Percentiles rank a stretch among this genome's conserved stretches.
Evolutionary conservation across 495 filamentous ascomycete genomes (phyloP).

Genomic region (Neurospora sublineolata): DNA sequence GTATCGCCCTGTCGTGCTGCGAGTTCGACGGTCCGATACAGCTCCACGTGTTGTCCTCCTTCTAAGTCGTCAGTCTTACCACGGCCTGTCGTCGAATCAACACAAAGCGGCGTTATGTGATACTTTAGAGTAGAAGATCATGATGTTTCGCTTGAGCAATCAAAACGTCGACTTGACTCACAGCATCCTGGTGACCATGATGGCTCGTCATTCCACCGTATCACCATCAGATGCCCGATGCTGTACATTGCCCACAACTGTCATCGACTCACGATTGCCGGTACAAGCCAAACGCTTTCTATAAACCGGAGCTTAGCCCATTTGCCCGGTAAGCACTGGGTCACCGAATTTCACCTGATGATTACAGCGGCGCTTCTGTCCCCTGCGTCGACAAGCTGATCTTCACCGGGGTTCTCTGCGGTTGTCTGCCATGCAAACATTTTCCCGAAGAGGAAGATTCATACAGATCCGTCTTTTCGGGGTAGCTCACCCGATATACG

Average conservation of each 20-base stretch:
- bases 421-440: neutral
- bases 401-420: neutral
- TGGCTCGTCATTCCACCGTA: neutral
- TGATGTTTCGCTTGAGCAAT: neutral
- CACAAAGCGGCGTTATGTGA: neutral
- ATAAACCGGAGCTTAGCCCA: neutral
- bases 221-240: neutral
- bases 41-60: neutral
- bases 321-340: neutral
- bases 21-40: neutral
- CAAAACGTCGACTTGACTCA: neutral
- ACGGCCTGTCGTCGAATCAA: neutral
- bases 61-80: neutral
- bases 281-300: neutral
- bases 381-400: neutral
- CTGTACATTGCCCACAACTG: neutral
- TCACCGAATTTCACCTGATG: neutral
- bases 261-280: neutral
- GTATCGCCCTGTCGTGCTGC: neutral
- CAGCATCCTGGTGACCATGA: neutral
- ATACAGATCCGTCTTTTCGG: neutral
- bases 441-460: neutral
- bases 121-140: neutral
- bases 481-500: neutral
- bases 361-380: neutral